Base-by-base conservation (phyloP, 2,329 filamentous ascomycete species). In the Pyricularia grisea region DNA sequence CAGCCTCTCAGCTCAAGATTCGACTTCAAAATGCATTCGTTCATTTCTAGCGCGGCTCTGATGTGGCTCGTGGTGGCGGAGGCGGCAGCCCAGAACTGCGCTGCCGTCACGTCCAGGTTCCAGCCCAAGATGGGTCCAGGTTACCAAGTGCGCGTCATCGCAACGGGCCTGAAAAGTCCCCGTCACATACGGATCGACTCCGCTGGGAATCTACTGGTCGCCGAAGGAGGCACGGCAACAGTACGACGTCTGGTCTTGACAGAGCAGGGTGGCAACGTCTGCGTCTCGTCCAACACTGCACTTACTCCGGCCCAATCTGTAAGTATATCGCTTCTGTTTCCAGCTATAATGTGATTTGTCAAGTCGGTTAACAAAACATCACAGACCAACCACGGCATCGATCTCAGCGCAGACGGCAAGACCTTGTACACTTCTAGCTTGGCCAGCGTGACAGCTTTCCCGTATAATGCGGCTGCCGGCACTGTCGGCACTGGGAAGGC, bases 391-490 rank as follows among this genome's bases (percentile, higher is more conserved):
- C 84, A 86, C 72, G 83, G 83, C 64, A 78, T 85, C 68, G 79
- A 81, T 0, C 74, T 86, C 11, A 82, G 80, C 0, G 72, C 73
- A 11, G 81, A 85, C 74, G 81, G 82, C 65, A 80, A 76, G 65
- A 84, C 78, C 2, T 74, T 86, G 64, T 84, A 83, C 71, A 82
- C 81, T 4, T 90, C 88, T 1, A 84, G 82, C 5, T 75, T 81
- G 14, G 81, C 84, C 66, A 79, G 80, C 36, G 86, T 88, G 28
- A 88, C 81, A 72, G 79, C 85, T 1, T 92, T 88, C 84, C 75
- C 79, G 31, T 92, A 92, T 73, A 81, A 90, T 75, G 78, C 84
- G 2, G 72, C 73, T 0, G 75, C 78, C 1, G 83, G 82, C 25
- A 84, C 81, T 1, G 82, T 84, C 36, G 77, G 79, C 6, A 71